Conservation (phyloP, 2,329 filamentous ascomycete species). For the Sclerotinia minor region DNA sequence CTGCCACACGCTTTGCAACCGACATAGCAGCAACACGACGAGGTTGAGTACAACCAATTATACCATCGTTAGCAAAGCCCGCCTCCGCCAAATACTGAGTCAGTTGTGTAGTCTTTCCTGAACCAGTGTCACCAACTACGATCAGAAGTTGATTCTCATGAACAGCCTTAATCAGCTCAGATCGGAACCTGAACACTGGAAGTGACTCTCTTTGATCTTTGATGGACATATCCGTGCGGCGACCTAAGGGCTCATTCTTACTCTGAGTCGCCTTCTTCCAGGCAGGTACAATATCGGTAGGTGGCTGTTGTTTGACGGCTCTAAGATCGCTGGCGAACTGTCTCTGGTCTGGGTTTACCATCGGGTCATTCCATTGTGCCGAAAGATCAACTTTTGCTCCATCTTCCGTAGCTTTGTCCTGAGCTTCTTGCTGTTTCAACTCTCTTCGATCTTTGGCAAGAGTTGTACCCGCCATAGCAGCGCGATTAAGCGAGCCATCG, state of each 20-base stretch:
- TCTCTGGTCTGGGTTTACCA: conserved; percentile 80
- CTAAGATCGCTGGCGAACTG: conserved; percentile 88
- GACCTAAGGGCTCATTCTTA: conserved; percentile 79
- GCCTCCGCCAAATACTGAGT: conserved; percentile 94
- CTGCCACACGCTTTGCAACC: conserved; percentile 92
- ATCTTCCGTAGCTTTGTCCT: conserved; percentile 73
- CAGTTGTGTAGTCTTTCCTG: conserved; percentile 94
- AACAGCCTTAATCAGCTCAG: conserved; percentile 84
- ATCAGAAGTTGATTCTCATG: conserved; percentile 87
- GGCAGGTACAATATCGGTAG: conserved; percentile 74
- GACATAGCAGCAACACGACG: conserved; percentile 97
- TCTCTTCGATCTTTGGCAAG: conserved; percentile 90
- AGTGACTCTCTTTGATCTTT: conserved; percentile 90
- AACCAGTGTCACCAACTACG: conserved; percentile 95
- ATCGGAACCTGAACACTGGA: conserved; percentile 86
- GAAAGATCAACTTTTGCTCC: conserved; percentile 77
- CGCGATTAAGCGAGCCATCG: conserved; percentile 95
- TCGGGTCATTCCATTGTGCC: conserved; percentile 94
- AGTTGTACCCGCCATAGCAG: conserved; percentile 88
- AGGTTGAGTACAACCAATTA: conserved; percentile 95
- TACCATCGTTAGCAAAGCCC: conserved; percentile 81
- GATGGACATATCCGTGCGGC: conserved; percentile 86
- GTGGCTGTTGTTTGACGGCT: conserved; percentile 60
- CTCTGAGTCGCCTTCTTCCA: conserved; percentile 85
- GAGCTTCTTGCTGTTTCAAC: conserved; percentile 80